Percentiles rank a stretch among this genome's conserved stretches.
phyloP scores from a whole-genome alignment of 257 asterid genomes.

The Solanum neorickii region DNA sequence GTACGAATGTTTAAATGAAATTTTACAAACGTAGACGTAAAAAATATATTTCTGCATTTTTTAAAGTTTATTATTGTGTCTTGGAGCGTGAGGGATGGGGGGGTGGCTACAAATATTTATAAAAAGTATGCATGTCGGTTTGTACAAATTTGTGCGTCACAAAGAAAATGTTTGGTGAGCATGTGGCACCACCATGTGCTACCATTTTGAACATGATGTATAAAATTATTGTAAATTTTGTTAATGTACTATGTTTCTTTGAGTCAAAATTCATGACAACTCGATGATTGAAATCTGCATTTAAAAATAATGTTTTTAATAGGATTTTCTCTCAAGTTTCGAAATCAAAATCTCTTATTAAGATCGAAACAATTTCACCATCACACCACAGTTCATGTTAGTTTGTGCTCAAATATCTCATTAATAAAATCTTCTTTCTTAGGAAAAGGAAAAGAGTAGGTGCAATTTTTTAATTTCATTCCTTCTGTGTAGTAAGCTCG shows the following conservation, averaged over 20 bases:
- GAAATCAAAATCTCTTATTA: fast-evolving
- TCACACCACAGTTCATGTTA: too few relatives aligned
- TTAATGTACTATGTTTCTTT: constrained; percentile 1
- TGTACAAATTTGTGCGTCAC: not conserved
- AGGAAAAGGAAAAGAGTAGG: not conserved
- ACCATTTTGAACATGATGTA: constrained; percentile 6
- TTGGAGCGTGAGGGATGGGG: not conserved
- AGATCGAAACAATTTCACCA: too few relatives aligned
- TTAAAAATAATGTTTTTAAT: too few relatives aligned
- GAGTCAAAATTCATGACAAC: not conserved
- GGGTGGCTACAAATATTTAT: not conserved
- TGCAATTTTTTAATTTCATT: not conserved
- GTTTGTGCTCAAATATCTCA: not conserved
- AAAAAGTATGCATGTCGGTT: not conserved
- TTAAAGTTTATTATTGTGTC: not conserved
- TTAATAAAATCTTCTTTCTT: not conserved
- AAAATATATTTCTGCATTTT: not conserved
- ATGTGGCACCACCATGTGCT: constrained; percentile 24
- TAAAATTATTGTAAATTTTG: not conserved
- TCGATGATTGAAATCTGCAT: too few relatives aligned
- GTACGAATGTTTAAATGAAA: not conserved
- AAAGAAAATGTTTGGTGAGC: constrained; percentile 4
- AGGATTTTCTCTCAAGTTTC: fast-evolving
- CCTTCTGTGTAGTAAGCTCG: not conserved
- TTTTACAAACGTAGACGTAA: not conserved